Base-by-base conservation (phyloP, 768 basidiomycete genomes). In the Termitomyces eurrhizus region DNA sequence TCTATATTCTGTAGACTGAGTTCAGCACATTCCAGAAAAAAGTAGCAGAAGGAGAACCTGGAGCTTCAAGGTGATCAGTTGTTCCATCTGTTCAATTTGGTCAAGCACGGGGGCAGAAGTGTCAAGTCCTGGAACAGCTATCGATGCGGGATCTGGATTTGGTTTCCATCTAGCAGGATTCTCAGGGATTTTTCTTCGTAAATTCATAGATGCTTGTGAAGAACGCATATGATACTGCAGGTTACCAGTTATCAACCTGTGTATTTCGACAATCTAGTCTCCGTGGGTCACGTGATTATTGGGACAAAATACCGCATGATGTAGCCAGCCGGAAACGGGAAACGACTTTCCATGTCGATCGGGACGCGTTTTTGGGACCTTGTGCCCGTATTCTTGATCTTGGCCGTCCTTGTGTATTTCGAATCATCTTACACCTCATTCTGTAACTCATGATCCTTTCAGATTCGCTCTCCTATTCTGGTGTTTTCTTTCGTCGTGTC, bases 51-150 rank as follows among this genome's bases (percentile, higher is more conserved):
- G 24, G 57, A 72, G 64, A 58, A 89, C 93, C 83, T 95, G 95
- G 12, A 98, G 79, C 65, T 94, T 89, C 56, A 95, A 81, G 9
- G 95, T 95, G 62, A 96, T 95, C 68, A 95, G 80, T 70, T 97
- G 95, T 73, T 98, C 95, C 60, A 97, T 93, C 73, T 95, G 92
- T 68, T 96, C 93, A 57, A 94, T 89, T 75, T 97, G 95, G 67
- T 89, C 93, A 61, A 82, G 82, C 29, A 86, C 76, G 24, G 89
- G 79, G 26, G 89, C 88, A 11, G 76, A 78, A 0, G 81, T 83
- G 66, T 93, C 89, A 41, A 93, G 77, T 0, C 92, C 91, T 8
- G 90, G 87, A 3, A 93, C 78, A 14, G 77, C 70, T 57, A 93
- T 92, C 49, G 80, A 79, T 1, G 80, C 66, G 18, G 90, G 86